Evolutionary conservation across 139 green algal genomes (phyloP).

Genomic region (Microglena sp.): DNA sequence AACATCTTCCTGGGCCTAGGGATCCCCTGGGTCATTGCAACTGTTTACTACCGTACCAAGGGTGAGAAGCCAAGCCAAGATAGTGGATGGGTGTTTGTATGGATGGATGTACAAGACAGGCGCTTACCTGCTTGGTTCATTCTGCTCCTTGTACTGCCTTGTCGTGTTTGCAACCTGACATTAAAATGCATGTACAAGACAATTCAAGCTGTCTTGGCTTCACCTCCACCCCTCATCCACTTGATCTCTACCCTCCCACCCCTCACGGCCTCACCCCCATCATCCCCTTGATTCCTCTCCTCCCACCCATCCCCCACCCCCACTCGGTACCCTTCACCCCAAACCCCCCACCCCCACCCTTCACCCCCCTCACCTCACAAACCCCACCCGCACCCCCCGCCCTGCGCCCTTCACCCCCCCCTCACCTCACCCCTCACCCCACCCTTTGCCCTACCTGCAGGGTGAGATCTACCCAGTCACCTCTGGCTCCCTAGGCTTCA

Average conservation of each 20-base stretch:
- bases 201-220: too few relatives aligned
- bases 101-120: slow-evolving; percentile 29
- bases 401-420: too few relatives aligned
- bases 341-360: neutral
- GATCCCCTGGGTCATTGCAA: slow-evolving; percentile 29
- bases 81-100: neutral
- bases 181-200: neutral
- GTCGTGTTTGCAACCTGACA: slow-evolving; percentile 4
- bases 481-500: neutral
- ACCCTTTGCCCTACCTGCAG: neutral
- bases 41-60: slow-evolving; percentile 22
- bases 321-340: neutral
- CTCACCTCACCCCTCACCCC: neutral
- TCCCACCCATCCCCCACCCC: neutral
- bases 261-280: neutral
- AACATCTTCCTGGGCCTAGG: slow-evolving; percentile 40
- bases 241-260: slow-evolving; percentile 27
- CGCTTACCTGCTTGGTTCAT: slow-evolving; percentile 2
- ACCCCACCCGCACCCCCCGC: neutral
- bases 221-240: too few relatives aligned
- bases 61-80: neutral
- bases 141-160: neutral
- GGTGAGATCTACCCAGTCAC: neutral
- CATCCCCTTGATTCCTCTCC: neutral
- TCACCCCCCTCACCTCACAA: neutral